Conservation (phyloP, 1,284 basidiomycete genomes). For the Heterobasidion occidentale region DNA sequence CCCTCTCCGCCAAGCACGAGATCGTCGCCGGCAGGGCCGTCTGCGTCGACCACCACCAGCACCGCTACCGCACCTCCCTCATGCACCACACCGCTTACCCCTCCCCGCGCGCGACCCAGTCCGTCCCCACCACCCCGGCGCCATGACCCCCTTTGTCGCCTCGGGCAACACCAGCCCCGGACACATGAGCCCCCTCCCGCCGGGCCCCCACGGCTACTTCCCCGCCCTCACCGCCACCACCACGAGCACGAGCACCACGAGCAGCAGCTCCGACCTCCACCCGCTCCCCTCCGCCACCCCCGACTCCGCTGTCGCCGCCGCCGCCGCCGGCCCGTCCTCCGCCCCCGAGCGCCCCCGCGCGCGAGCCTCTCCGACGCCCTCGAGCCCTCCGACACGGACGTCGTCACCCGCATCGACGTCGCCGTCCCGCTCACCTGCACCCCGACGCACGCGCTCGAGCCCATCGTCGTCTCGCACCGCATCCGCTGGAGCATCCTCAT, state of each 20-base stretch:
- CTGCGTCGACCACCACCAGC: constrained; percentile 30
- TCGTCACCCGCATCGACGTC: constrained; percentile 39
- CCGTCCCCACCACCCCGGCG: constrained; percentile 11
- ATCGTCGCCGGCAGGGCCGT: constrained; percentile 58
- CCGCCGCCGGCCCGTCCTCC: background rate
- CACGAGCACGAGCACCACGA: background rate
- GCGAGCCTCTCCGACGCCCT: constrained; percentile 6
- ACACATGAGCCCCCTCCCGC: background rate
- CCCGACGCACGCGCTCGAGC: constrained; percentile 62
- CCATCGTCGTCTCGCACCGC: constrained; percentile 68
- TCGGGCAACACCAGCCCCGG: background rate
- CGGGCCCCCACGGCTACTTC: background rate
- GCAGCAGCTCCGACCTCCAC: background rate
- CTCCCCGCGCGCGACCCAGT: constrained; percentile 12
- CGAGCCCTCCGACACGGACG: constrained; percentile 30
- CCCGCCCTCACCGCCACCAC: background rate
- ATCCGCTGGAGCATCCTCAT: constrained; percentile 73
- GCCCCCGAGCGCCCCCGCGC: background rate
- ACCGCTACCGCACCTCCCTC: constrained; percentile 22
- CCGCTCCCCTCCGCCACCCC: background rate
- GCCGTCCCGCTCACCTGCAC: constrained; percentile 43
- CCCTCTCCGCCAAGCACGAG: constrained; percentile 65
- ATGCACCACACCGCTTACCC: constrained; percentile 12
- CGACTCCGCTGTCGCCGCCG: background rate
- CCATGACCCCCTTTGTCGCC: background rate